A percentile compares a stretch with the other conserved stretches of the same genome.
phyloP scores from a whole-genome alignment of 148 eudicot species.

The Fallopia convolvulus region DNA sequence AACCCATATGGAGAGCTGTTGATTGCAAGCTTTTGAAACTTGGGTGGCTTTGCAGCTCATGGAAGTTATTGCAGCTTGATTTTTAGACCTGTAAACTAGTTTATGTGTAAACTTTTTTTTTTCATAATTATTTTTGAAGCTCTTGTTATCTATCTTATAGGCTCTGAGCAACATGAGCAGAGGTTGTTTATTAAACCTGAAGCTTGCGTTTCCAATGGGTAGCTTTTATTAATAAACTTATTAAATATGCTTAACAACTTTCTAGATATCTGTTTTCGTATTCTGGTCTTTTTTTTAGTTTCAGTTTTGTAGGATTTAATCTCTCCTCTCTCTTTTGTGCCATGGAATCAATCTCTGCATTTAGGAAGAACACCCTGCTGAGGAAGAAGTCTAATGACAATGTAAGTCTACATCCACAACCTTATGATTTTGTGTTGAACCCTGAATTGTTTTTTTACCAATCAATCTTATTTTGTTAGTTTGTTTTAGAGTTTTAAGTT shows the following conservation, averaged over 20 bases:
- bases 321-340: not conserved
- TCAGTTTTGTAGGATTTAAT: not conserved
- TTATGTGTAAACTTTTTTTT: conserved; percentile 1
- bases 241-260: not conserved
- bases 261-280: not conserved
- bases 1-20: conserved; percentile 15
- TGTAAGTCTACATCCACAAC: not conserved
- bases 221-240: not conserved
- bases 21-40: conserved; percentile 9
- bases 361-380: not conserved
- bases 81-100: conserved; percentile 8
- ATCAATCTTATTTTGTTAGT: not conserved
- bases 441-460: not conserved
- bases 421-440: not conserved
- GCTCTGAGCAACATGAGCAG: not conserved
- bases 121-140: not conserved
- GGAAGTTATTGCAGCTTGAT: not conserved
- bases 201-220: not conserved
- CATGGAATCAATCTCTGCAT: conserved; percentile 3
- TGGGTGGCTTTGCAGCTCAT: not conserved
- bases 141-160: not conserved
- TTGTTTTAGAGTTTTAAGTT: not conserved
- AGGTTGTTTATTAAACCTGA: not conserved
- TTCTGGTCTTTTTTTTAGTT: not conserved
- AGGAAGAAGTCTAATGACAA: not conserved